Evolutionary conservation across 768 basidiomycete genomes (phyloP).

Genomic region (Phylloporus arenicola): DNA sequence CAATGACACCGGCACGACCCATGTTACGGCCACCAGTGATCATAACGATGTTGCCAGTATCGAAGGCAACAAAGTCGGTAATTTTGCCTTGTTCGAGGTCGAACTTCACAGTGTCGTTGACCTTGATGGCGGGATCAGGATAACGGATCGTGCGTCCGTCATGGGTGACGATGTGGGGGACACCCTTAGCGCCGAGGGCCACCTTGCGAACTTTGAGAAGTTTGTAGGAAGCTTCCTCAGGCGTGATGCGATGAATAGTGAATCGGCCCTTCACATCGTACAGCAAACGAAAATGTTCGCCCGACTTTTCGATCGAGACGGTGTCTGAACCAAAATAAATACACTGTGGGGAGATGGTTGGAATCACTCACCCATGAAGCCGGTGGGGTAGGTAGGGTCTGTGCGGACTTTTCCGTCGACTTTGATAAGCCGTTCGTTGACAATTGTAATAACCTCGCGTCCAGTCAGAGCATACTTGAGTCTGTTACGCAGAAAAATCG

Average conservation of each 20-base stretch:
- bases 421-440: conserved; percentile 95
- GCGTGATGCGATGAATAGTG: conserved; percentile 98
- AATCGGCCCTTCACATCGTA: conserved; percentile 99
- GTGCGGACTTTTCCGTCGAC: conserved; percentile 98
- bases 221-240: conserved; percentile 96
- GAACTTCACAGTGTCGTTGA: conserved; percentile 97
- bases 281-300: conserved; percentile 98
- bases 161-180: conserved; percentile 97
- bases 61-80: conserved; percentile 88
- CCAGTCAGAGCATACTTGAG: conserved; percentile 98
- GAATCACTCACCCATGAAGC: conserved; percentile 82
- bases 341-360: neutral
- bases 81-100: conserved; percentile 96
- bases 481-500: conserved; percentile 96
- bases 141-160: conserved; percentile 99
- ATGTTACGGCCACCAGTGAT: conserved; percentile 99
- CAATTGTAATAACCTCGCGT: conserved; percentile 92
- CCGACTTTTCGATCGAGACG: conserved; percentile 94
- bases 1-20: conserved; percentile 95
- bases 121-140: conserved; percentile 91
- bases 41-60: conserved; percentile 95
- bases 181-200: conserved; percentile 87
- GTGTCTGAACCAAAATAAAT: conserved; percentile 57
- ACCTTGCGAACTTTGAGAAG: conserved; percentile 91
- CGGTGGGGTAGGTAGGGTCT: conserved; percentile 93